These are phyloP conservation scores for Inonotus obliquus DNA, from an alignment of 1,284 basidiomycete genomes.

Conservation along the genomic window DNA sequence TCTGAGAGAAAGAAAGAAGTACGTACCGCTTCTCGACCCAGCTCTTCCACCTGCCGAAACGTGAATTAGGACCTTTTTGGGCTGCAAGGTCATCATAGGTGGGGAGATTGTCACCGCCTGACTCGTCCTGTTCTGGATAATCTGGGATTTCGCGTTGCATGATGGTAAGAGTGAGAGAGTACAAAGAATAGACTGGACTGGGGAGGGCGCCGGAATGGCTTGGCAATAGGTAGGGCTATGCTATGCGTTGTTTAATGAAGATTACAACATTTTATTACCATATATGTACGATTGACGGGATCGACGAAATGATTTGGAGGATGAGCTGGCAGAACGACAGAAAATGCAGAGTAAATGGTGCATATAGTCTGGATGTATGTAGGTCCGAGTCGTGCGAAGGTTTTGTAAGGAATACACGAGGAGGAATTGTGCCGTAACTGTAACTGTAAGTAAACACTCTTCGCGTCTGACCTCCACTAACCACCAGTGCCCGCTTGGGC, in stretches of 20 bases:
- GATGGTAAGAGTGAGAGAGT: neutral
- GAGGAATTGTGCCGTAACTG: neutral
- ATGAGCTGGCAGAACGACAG: neutral
- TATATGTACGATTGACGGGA: neutral
- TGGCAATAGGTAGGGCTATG: neutral
- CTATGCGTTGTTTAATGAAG: neutral
- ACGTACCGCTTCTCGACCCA: constrained; percentile 80
- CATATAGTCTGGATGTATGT: too few species aligned
- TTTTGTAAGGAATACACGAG: neutral
- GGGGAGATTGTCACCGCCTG: constrained; percentile 59
- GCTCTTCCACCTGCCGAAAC: constrained; percentile 76
- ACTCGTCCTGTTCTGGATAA: constrained; percentile 50
- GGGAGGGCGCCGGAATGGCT: neutral
- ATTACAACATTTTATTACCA: neutral
- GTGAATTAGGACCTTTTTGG: constrained; percentile 72
- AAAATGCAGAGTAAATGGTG: neutral
- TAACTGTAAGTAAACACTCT: neutral
- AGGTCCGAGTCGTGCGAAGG: neutral
- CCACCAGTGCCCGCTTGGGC: neutral
- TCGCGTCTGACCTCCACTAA: neutral
- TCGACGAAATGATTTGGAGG: neutral
- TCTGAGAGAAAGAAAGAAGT: neutral
- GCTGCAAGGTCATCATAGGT: constrained; percentile 72
- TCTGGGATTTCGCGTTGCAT: constrained; percentile 2
- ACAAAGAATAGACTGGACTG: neutral